A percentile compares a stretch with the other conserved stretches of the same genome.
Evolutionary conservation across 2,329 filamentous ascomycete species (phyloP).

Genomic region (Nigrospora oryzae): DNA sequence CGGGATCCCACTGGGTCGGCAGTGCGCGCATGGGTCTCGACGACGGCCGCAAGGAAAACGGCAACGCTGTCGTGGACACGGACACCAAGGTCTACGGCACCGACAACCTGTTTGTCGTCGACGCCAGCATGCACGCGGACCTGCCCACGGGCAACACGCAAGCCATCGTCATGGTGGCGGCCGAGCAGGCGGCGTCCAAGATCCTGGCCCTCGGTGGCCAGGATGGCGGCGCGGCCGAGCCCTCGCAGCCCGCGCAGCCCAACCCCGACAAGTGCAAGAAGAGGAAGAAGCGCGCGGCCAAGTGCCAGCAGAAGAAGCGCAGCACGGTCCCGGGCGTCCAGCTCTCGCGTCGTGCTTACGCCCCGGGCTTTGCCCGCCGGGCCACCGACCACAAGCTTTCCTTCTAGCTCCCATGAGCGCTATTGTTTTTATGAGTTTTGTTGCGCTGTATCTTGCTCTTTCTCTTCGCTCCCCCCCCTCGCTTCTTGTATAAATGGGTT

Average conservation of each 20-base stretch:
- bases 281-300: no score
- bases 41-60: constrained; percentile 37
- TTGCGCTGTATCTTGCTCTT: no score
- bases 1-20: constrained; percentile 7
- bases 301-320: no score
- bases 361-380: no score
- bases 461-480: no score
- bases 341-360: no score
- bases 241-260: neutral
- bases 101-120: constrained; percentile 59
- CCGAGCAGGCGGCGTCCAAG: constrained; percentile 21
- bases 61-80: constrained; percentile 51
- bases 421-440: no score
- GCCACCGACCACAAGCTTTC: no score
- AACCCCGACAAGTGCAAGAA: no score
- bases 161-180: constrained; percentile 21
- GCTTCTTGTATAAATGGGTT: no score
- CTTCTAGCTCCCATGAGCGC: no score
- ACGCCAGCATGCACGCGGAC: constrained; percentile 60
- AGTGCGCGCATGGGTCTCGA: constrained; percentile 19
- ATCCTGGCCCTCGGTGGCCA: constrained; percentile 16
- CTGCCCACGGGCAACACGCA: constrained; percentile 56
- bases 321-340: no score
- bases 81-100: constrained; percentile 59
- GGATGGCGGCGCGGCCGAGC: neutral